Evolutionary conservation across 345 rosid genomes (phyloP).

Genomic region (Arabis alpina): DNA sequence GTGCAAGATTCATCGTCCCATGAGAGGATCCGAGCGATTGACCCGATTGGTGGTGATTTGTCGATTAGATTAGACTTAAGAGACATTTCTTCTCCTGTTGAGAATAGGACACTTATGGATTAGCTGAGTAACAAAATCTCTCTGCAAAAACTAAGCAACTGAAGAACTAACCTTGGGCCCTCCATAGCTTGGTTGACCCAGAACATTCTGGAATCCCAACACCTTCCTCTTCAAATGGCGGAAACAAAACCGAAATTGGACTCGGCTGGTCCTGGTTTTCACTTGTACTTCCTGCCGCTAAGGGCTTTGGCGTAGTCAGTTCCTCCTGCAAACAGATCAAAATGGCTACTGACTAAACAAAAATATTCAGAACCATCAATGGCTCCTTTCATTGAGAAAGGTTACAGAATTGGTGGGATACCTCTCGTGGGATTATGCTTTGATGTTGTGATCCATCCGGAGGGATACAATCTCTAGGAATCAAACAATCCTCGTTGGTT

Average conservation of each 20-base stretch:
- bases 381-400: background rate
- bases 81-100: slow-evolving; percentile 54
- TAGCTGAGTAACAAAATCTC: slow-evolving; percentile 45
- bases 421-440: slow-evolving; percentile 57
- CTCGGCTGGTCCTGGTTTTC: slow-evolving; percentile 91
- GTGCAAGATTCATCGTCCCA: slow-evolving; percentile 58
- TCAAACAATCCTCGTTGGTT: slow-evolving; percentile 23
- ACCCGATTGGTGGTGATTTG: slow-evolving; percentile 79
- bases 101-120: slow-evolving; percentile 52
- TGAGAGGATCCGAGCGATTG: slow-evolving; percentile 63
- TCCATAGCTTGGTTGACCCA: slow-evolving; percentile 36
- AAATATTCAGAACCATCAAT: slow-evolving; percentile 5
- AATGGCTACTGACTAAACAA: slow-evolving; percentile 18
- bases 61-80: slow-evolving; percentile 74
- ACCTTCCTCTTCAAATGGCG: slow-evolving; percentile 76
- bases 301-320: slow-evolving; percentile 50
- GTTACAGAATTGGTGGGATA: slow-evolving; percentile 37
- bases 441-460: slow-evolving; percentile 41
- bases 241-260: slow-evolving; percentile 87
- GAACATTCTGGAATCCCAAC: slow-evolving; percentile 48
- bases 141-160: slow-evolving; percentile 15
- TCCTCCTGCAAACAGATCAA: slow-evolving; percentile 57
- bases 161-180: slow-evolving; percentile 46
- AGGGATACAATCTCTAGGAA: slow-evolving; percentile 37
- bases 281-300: slow-evolving; percentile 48